These are phyloP conservation scores for Aspergillus sp. DNA, from an alignment of 2,329 filamentous ascomycete genomes.

Conservation along the genomic window DNA sequence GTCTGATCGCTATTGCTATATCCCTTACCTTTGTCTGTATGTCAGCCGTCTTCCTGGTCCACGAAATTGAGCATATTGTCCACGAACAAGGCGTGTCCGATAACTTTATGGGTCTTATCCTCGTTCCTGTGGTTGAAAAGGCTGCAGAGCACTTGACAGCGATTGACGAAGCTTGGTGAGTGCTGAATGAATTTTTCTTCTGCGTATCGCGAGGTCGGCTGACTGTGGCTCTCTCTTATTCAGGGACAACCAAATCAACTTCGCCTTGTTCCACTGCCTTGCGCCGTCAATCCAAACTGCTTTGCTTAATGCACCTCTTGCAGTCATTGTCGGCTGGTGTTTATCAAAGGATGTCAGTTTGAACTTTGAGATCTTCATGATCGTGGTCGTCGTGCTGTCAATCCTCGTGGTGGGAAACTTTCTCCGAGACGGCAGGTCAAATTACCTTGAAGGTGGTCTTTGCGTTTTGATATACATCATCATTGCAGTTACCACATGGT, in stretches of 20 bases:
- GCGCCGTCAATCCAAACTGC: conserved; percentile 89
- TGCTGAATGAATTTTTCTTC: not conserved
- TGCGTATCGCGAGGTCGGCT: conserved; percentile 13
- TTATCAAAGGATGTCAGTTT: conserved; percentile 72
- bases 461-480: conserved; percentile 70
- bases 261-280: conserved; percentile 82
- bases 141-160: conserved; percentile 83
- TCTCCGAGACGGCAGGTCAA: conserved; percentile 83
- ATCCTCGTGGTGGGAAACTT: conserved; percentile 89
- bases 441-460: conserved; percentile 85
- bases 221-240: not conserved
- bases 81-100: conserved; percentile 56
- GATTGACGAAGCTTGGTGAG: conserved; percentile 80
- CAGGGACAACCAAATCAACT: conserved; percentile 68
- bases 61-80: conserved; percentile 70
- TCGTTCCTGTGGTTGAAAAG: conserved; percentile 82
- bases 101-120: conserved; percentile 71
- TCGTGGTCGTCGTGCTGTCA: conserved; percentile 77
- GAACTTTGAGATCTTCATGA: conserved; percentile 86
- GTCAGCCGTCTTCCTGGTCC: conserved; percentile 74
- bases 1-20: conserved; percentile 66
- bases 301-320: conserved; percentile 81
- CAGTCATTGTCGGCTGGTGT: conserved; percentile 84
- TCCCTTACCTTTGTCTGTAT: conserved; percentile 72
- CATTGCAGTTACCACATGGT: conserved; percentile 65